phyloP scores from a whole-genome alignment of 345 rosid species.

The Barbarea vulgaris region DNA sequence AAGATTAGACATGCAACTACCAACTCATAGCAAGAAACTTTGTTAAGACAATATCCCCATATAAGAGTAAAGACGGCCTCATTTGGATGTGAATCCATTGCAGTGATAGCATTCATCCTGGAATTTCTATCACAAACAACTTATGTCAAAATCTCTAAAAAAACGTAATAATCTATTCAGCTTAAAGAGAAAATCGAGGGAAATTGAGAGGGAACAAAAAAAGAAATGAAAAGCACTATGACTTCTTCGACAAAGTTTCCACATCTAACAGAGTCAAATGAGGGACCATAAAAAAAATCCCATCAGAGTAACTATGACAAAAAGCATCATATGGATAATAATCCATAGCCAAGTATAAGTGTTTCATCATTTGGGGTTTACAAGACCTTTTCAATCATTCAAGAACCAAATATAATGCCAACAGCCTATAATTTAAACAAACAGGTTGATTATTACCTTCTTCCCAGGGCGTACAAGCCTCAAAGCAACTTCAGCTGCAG shows the following conservation, averaged over 20 bases:
- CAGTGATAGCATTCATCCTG: neutral
- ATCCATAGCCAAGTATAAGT: conserved; percentile 58
- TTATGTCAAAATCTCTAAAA: neutral
- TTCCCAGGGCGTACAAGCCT: conserved; percentile 97
- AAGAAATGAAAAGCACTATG: neutral
- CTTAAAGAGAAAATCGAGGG: neutral
- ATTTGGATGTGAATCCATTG: conserved; percentile 16
- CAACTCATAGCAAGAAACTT: neutral
- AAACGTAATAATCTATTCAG: neutral
- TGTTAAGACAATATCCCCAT: neutral
- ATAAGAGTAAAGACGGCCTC: conserved; percentile 12
- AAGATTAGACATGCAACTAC: neutral
- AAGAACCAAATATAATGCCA: neutral
- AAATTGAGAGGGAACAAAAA: neutral
- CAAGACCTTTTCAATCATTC: conserved; percentile 8
- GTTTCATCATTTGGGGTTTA: conserved; percentile 62
- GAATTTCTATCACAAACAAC: neutral
- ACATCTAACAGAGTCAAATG: neutral
- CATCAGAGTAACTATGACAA: conserved; percentile 91
- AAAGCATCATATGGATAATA: conserved; percentile 61
- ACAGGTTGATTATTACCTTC: conserved; percentile 51
- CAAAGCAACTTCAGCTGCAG: conserved; percentile 97
- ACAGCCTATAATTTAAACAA: neutral
- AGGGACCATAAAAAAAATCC: conserved; percentile 34
- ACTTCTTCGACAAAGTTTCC: neutral